Evolutionary conservation across 2,329 filamentous ascomycete species (phyloP), one percentile per base, ranked within the genome.

Genomic region (Trichoderma asperellum): DNA sequence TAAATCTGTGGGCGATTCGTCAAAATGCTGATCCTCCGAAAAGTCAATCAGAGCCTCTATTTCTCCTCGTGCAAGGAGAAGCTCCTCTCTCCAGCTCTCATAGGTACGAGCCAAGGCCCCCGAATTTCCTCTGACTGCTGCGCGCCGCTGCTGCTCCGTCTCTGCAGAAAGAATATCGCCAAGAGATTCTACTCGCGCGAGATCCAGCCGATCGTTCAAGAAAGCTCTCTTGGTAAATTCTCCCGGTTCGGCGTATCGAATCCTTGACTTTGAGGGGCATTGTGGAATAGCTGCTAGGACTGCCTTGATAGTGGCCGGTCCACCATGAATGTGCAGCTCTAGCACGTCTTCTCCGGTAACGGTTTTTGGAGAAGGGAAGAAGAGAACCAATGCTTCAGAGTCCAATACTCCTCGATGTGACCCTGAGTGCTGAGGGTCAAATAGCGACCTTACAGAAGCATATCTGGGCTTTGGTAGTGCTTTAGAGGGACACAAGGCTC

Each of bases 1-100:
- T 27, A 98, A 84, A 68, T 92, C 87, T 0, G 85, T 81, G 0
- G 93, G 92, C 2, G 92, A 91, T 79, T 97, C 94, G 74, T 98
- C 94, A 76, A 99, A 97, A 81, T 98, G 92, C 80, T 99, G 95
- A 76, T 98, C 96, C 78, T 99, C 96, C 0, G 93, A 92, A 78
- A 99, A 99, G 80, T 99, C 96, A 71, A 99, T 98, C 73, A 99
- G 82, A 0, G 96, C 96, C 80, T 99, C 96, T 49, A 99, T 85
- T 81, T 98, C 94, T 11, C 93, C 96, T 2, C 96, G 88, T 11
- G 94, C 94, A 71, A 91, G 86, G 7, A 98, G 83, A 21, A 99
- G 81, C 72, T 89, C 85, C 72, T 87, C 83, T 32, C 95, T 89
- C 96, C 96, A 99, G 11, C 76, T 75, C 73, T 97, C 94, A 78